A percentile compares a stretch with the other conserved stretches of the same genome.
phyloP scores from a whole-genome alignment of 116 monocot species.

The Papilionanthe hybrid region DNA sequence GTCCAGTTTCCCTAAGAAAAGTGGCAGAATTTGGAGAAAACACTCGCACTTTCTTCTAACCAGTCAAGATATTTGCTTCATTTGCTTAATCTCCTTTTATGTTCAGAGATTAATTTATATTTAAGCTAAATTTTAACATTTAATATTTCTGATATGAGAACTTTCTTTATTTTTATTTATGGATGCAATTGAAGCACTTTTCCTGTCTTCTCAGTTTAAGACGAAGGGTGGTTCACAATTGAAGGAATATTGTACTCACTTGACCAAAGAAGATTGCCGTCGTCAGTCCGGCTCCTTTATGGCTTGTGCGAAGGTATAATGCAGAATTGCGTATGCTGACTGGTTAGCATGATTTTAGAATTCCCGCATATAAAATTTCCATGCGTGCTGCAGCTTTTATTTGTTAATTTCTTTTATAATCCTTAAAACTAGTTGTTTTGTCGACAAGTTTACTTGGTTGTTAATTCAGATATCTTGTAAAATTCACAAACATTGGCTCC shows the following conservation, averaged over 20 bases:
- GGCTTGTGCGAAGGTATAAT: conserved; percentile 86
- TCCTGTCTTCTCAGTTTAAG: conserved; percentile 58
- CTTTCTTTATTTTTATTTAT: not conserved
- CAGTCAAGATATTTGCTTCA: not conserved
- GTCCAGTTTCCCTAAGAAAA: not conserved
- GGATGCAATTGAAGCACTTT: not conserved
- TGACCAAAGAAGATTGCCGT: conserved; percentile 97
- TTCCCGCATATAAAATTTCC: not conserved
- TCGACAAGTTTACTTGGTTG: not conserved
- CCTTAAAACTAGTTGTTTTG: not conserved
- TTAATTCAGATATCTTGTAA: not conserved
- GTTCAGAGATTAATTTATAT: not conserved
- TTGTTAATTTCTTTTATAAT: not conserved
- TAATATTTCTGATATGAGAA: not conserved
- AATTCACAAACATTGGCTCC: not conserved
- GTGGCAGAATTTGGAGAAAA: not conserved
- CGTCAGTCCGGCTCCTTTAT: conserved; percentile 79
- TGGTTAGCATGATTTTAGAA: not conserved
- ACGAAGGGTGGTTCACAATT: conserved; percentile 95
- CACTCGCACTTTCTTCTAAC: not conserved
- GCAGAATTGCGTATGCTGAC: not conserved
- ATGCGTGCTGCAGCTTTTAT: not conserved
- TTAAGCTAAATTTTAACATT: not conserved
- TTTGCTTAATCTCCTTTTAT: not conserved
- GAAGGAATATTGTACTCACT: conserved; percentile 84